Evolutionary conservation across 2,329 filamentous ascomycete species (phyloP).

Genomic region (Didymella lethalis): DNA sequence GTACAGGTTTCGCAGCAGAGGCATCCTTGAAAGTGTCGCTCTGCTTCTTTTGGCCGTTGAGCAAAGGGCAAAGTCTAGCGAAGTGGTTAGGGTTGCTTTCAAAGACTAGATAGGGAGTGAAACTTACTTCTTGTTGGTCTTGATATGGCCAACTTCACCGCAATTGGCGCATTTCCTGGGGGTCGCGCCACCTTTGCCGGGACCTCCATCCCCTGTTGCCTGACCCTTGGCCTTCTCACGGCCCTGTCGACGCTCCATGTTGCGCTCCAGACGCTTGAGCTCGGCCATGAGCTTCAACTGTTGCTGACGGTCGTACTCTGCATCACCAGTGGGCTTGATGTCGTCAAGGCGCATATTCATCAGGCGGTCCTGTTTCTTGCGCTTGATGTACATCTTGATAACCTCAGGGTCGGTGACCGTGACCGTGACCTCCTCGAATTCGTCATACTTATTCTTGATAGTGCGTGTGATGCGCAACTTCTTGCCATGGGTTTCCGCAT

Average conservation of each 20-base stretch:
- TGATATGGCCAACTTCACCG: constrained; percentile 95
- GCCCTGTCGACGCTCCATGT: constrained; percentile 86
- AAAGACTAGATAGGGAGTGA: constrained; percentile 1
- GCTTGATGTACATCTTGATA: constrained; percentile 86
- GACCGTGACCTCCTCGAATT: constrained; percentile 66
- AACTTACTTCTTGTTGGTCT: constrained; percentile 94
- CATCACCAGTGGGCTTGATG: constrained; percentile 70
- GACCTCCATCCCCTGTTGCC: constrained; percentile 52
- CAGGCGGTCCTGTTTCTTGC: constrained; percentile 74
- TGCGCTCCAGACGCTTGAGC: constrained; percentile 83
- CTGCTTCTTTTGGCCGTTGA: constrained; percentile 50
- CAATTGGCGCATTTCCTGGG: constrained; percentile 95
- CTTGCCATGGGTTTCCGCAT: constrained; percentile 70
- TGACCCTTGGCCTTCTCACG: constrained; percentile 86
- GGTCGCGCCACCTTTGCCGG: constrained; percentile 60
- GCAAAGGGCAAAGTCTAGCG: constrained; percentile 48
- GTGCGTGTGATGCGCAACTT: constrained; percentile 77
- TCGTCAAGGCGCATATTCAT: constrained; percentile 75
- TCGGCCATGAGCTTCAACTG: constrained; percentile 73
- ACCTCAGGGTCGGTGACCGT: constrained; percentile 56
- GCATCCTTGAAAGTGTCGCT: constrained; percentile 50
- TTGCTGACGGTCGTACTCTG: constrained; percentile 69
- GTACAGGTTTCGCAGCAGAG: constrained; percentile 37
- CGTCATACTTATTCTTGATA: constrained; percentile 68
- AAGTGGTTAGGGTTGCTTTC: constrained; percentile 30